Evolutionary conservation across 345 rosid species (phyloP), one percentile per base, ranked within the genome.

Genomic region (Ceriops tagal): DNA sequence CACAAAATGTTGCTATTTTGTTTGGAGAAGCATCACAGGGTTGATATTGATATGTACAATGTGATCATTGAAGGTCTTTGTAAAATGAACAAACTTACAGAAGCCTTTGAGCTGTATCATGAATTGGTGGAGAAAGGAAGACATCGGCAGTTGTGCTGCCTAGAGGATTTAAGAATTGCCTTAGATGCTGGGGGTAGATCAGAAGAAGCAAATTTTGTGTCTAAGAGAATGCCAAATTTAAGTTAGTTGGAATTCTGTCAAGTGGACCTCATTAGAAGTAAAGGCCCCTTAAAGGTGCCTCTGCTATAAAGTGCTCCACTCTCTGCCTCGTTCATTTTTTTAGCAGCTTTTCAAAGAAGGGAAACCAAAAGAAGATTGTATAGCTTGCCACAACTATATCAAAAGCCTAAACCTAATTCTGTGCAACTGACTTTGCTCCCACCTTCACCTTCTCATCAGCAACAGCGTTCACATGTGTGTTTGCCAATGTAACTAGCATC

Each of bases 81-180:
- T 79, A 80, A 70, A 78, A 57, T 51, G 62, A 83, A 73, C 69
- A 84, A 75, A 72, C 79, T 73, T 69, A 68, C 81, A 51, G 95
- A 92, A 75, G 96, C 95, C 67, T 90, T 88, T 77, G 61, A 72
- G 58, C 79, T 90, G 83, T 88, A 82, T 71, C 81, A 81, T 51
- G 88, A 84, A 69, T 71, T 90, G 76, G 89, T 83, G 70, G 98
- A 90, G 80, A 78, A 75, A 61, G 88, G 86, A 55, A 77, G 77
- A 21, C 75, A 79, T 72, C 81, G 67, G 61, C 75, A 80, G 64
- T 84, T 90, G 79, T 75, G 79, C 66, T 84, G 92, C 78, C 62
- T 81, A 11, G 80, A 82, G 63, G 81, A 75, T 69, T 68, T 92
- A 83, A 82, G 62, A 73, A 68, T 62, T 71, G 79, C 90, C 67